A percentile compares a stretch with the other conserved stretches of the same genome.
Evolutionary conservation across 257 asterid species (phyloP).

Genomic region (Solanum sejunctum): DNA sequence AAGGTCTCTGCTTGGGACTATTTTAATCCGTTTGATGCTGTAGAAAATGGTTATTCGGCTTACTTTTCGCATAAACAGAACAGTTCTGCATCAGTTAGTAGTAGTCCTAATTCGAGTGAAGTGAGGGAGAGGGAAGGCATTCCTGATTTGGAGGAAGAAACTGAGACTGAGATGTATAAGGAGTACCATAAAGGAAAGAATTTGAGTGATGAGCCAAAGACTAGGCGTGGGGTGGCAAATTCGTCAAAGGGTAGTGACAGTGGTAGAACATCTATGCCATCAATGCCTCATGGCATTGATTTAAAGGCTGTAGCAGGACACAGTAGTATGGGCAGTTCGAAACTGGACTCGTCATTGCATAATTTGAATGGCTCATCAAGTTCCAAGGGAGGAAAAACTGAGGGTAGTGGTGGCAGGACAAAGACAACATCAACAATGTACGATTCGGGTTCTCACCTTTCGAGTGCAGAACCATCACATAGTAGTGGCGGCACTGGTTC

Average conservation of each 20-base stretch:
- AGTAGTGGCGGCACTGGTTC: conserved; percentile 20
- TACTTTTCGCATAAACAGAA: conserved; percentile 26
- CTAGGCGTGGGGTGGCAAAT: conserved; percentile 18
- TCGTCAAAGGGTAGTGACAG: conserved; percentile 2
- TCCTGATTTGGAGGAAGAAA: conserved; percentile 96
- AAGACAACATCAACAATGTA: not conserved
- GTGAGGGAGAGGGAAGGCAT: conserved; percentile 96
- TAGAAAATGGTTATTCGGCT: conserved; percentile 26
- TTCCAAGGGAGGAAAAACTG: conserved; percentile 3
- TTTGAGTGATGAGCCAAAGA: conserved; percentile 15
- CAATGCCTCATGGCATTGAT: not conserved
- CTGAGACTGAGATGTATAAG: conserved; percentile 53
- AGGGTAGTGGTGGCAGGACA: conserved; percentile 3
- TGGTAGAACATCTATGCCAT: not conserved
- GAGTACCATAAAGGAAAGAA: conserved; percentile 26
- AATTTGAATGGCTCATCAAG: conserved; percentile 9
- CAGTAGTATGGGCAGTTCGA: conserved; percentile 1
- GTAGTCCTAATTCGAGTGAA: conserved; percentile 89
- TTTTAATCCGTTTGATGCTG: conserved; percentile 56
- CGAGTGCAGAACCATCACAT: conserved; percentile 8
- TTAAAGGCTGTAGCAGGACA: not conserved
- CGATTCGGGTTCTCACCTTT: conserved; percentile 5
- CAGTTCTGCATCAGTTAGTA: conserved; percentile 35
- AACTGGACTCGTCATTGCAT: conserved; percentile 12
- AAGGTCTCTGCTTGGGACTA: conserved; percentile 76